Conservation (phyloP, 2,329 filamentous ascomycete species). For the Coniella lustricola region DNA sequence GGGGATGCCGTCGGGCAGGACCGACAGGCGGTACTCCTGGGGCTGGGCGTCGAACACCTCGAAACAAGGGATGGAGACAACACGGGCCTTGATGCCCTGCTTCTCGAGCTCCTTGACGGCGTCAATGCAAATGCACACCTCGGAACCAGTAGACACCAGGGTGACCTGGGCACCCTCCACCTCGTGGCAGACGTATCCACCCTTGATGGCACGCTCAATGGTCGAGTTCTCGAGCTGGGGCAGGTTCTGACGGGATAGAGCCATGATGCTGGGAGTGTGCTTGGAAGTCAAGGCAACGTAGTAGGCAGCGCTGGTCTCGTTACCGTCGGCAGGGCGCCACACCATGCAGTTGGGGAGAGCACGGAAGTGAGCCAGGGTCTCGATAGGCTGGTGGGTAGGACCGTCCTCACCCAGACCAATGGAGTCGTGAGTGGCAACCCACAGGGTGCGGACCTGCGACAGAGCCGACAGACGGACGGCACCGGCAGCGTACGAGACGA, state of each 20-base stretch:
- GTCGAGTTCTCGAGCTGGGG: conserved; percentile 94
- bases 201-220: conserved; percentile 84
- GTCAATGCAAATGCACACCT: conserved; percentile 90
- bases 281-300: conserved; percentile 88
- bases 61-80: conserved; percentile 93
- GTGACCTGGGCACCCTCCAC: conserved; percentile 78
- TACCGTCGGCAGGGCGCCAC: conserved; percentile 96
- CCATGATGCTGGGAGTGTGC: conserved; percentile 85
- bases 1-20: conserved; percentile 90
- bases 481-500: conserved; percentile 95
- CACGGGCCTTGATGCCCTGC: conserved; percentile 77
- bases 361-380: conserved; percentile 97
- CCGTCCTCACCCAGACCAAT: conserved; percentile 99
- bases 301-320: conserved; percentile 97
- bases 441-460: conserved; percentile 84
- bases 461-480: conserved; percentile 90
- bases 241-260: conserved; percentile 95
- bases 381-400: conserved; percentile 97
- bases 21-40: conserved; percentile 91
- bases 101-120: conserved; percentile 88
- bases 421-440: conserved; percentile 97
- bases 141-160: conserved; percentile 89
- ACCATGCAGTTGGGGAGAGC: conserved; percentile 99
- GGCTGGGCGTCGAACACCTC: conserved; percentile 92
- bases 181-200: conserved; percentile 87